These are phyloP conservation scores for Plasmodium gonderi DNA, from an alignment of 169 alveolate species.

Conservation along the genomic window DNA sequence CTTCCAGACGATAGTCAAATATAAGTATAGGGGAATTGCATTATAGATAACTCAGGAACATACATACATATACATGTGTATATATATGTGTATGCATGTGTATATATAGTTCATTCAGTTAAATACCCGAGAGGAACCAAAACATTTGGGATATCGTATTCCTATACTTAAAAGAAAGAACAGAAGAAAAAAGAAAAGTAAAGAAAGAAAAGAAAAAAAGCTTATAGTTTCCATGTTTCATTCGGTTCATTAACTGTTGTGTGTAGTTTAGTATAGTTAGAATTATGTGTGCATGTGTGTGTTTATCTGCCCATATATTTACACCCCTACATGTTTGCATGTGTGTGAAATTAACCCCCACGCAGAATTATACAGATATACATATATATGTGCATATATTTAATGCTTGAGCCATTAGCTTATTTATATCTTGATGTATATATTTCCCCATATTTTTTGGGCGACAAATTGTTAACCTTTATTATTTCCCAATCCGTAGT, in stretches of 20 bases:
- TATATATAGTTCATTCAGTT: neutral
- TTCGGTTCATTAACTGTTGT: no score
- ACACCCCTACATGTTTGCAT: neutral
- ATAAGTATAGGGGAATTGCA: constrained; percentile 14
- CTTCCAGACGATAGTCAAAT: constrained; percentile 44
- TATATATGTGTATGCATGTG: neutral
- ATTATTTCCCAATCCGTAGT: neutral
- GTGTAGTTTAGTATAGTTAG: no score
- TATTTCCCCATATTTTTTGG: neutral
- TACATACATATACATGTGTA: neutral
- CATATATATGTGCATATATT: no score
- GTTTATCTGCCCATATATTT: neutral
- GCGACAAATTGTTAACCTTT: neutral
- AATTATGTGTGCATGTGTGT: neutral
- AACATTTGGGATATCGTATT: neutral
- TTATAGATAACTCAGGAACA: neutral
- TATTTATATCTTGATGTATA: neutral
- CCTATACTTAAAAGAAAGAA: neutral
- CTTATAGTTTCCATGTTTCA: no score
- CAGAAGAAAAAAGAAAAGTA: neutral
- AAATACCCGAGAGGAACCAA: neutral
- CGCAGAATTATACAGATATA: neutral
- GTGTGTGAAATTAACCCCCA: neutral
- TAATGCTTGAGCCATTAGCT: neutral
- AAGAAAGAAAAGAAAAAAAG: no score